Conservation (phyloP, 345 rosid genomes). For the Hibiscus syriacus region DNA sequence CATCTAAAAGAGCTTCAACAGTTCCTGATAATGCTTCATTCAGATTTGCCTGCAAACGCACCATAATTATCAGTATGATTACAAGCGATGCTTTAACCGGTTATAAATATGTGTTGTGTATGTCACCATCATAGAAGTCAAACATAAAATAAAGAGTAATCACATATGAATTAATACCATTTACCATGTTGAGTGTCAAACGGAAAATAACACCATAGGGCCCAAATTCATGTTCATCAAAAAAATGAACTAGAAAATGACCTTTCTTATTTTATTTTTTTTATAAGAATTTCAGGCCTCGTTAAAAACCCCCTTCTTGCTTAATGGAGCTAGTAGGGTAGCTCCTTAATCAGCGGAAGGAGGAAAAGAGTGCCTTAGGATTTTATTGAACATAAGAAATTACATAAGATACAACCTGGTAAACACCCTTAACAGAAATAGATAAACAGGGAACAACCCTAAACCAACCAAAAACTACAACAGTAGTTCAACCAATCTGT, state of each 20-base stretch:
- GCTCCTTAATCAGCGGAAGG: no score
- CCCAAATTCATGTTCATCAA: neutral
- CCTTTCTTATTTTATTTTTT: no score
- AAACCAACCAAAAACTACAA: no score
- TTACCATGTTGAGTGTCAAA: neutral
- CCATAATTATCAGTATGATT: constrained; percentile 18
- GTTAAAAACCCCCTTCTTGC: no score
- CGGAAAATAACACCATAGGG: neutral
- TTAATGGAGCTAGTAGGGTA: no score
- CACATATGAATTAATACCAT: neutral
- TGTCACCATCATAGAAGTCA: neutral
- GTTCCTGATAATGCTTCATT: constrained; percentile 73
- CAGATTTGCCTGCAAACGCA: constrained; percentile 55
- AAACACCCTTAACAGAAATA: no score
- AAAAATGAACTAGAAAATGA: neutral
- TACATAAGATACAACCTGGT: no score
- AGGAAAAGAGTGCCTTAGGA: no score
- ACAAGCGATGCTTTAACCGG: neutral
- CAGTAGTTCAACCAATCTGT: no score
- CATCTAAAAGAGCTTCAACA: constrained; percentile 89
- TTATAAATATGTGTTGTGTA: neutral
- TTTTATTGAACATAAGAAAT: no score
- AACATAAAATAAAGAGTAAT: neutral
- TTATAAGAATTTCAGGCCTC: no score
- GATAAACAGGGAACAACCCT: no score